Evolutionary conservation across 2,329 filamentous ascomycete genomes (phyloP), one percentile per base, ranked within the genome.

Genomic region (Scytalidium lignicola): DNA sequence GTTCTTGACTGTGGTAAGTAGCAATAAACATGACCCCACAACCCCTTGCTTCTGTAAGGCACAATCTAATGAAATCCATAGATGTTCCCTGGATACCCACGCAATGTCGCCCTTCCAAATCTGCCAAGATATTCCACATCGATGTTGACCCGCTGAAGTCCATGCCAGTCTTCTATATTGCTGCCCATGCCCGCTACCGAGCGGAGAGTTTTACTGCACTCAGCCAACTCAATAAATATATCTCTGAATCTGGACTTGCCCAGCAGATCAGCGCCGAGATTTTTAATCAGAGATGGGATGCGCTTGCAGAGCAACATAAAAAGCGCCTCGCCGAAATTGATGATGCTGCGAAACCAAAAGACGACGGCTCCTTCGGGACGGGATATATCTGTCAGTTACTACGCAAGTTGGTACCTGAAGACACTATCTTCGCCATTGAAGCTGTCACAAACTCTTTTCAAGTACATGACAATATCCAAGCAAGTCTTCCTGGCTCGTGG

Each of bases 31-130:
- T n/a, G 8, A 9, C 17, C 40, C 20, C 19, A 9, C 5, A 37
- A 37, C 32, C 12, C 7, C 32, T 22, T 17, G 21, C 5, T 12
- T 26, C 37, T 1, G 18, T 28, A 18, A 40, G 43, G 54, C 15
- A 52, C 26, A 10, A 32, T 20, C 22, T 23, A n/a, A 20, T 17
- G 18, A n/a, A 8, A 21, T 1, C 32, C n/a, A 13, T 17, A 63
- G 91, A 96, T 62, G 90, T 96, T 0, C 91, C 91, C 0, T 96
- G 90, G 90, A 90, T 96, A 48, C 83, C 85, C n/a, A 93, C 89
- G 0, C 81, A 82, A 15, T 82, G 79, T 65, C 73, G 73, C 55
- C 82, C 82, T 0, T 65, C 65, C 1, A 65, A 70, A 2, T 71
- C 74, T 15, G 76, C 77, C 18, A 73, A 71, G 53, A 69, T 86